A percentile compares a stretch with the other conserved stretches of the same genome.
Evolutionary conservation across 441 rosid species (phyloP).

Genomic region (Erodium trifolium): DNA sequence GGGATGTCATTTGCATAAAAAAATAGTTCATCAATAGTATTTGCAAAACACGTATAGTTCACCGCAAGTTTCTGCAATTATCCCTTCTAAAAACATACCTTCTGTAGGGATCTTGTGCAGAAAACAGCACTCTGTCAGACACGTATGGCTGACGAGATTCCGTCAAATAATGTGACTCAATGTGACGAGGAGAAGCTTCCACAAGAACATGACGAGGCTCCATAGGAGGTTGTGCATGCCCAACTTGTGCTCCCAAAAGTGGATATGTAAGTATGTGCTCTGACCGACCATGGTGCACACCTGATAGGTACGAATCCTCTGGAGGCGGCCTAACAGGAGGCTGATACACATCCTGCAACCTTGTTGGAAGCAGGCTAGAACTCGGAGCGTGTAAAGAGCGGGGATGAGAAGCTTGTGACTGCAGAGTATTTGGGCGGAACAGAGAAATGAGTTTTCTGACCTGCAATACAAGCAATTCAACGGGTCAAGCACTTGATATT

Average conservation of each 20-base stretch:
- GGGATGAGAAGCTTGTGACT: neutral
- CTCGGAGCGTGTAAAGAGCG: neutral
- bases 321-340: constrained; percentile 17
- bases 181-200: constrained; percentile 13
- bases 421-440: constrained; percentile 20
- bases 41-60: too few species aligned
- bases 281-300: constrained; percentile 11
- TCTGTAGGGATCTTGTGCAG: constrained; percentile 14
- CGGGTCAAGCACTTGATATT: too few species aligned
- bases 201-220: constrained; percentile 8
- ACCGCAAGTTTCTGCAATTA: neutral
- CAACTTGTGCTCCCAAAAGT: neutral
- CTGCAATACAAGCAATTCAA: constrained; percentile 12
- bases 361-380: constrained; percentile 2
- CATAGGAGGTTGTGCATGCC: constrained; percentile 6
- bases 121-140: constrained; percentile 19
- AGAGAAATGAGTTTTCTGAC: constrained; percentile 21
- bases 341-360: constrained; percentile 9
- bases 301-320: neutral
- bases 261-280: constrained; percentile 7
- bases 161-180: constrained; percentile 6
- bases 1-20: too few species aligned
- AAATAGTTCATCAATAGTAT: too few species aligned
- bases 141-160: constrained; percentile 20
- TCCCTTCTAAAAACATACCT: constrained; percentile 15